Conservation (phyloP, 371 early-diverging fungal species). For the Lichtheimia ramosa region DNA sequence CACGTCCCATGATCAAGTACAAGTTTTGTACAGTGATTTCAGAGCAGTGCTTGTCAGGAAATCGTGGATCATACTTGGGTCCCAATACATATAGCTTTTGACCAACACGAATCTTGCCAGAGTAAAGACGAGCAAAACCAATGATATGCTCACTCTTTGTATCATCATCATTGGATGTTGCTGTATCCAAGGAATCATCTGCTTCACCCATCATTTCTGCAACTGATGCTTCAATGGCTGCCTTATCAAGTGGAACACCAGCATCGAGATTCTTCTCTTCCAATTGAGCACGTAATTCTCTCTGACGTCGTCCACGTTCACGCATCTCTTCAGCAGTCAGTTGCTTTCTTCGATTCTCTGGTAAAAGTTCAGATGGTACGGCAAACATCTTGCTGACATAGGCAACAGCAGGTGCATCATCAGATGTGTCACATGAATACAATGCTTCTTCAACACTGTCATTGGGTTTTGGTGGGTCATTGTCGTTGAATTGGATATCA, state of each 20-base stretch:
- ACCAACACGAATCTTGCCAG: constrained; percentile 86
- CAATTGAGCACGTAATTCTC: constrained; percentile 36
- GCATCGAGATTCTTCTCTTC: constrained; percentile 26
- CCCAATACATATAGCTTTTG: constrained; percentile 86
- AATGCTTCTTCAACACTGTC: constrained; percentile 64
- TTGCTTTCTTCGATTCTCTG: constrained; percentile 68
- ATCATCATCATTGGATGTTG: constrained; percentile 32
- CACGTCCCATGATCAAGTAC: constrained; percentile 96
- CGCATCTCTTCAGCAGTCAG: constrained; percentile 91
- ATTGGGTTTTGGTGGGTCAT: constrained; percentile 44
- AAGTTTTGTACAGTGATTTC: constrained; percentile 76
- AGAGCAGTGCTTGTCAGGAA: constrained; percentile 66
- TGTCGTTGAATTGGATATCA: constrained; percentile 34
- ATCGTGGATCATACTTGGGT: constrained; percentile 85
- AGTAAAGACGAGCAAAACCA: constrained; percentile 93
- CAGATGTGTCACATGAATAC: constrained; percentile 54
- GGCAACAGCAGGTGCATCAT: constrained; percentile 69
- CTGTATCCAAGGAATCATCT: constrained; percentile 32
- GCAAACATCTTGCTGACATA: constrained; percentile 94
- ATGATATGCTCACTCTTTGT: constrained; percentile 60
- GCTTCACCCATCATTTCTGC: constrained; percentile 23
- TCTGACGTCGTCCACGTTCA: constrained; percentile 66
- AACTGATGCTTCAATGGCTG: constrained; percentile 12
- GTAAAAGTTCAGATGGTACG: constrained; percentile 72
- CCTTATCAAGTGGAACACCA: constrained; percentile 37